A percentile compares a stretch with the other conserved stretches of the same genome.
Evolutionary conservation across 1,284 basidiomycete species (phyloP).

Genomic region (Papiliotrema nemorosa): DNA sequence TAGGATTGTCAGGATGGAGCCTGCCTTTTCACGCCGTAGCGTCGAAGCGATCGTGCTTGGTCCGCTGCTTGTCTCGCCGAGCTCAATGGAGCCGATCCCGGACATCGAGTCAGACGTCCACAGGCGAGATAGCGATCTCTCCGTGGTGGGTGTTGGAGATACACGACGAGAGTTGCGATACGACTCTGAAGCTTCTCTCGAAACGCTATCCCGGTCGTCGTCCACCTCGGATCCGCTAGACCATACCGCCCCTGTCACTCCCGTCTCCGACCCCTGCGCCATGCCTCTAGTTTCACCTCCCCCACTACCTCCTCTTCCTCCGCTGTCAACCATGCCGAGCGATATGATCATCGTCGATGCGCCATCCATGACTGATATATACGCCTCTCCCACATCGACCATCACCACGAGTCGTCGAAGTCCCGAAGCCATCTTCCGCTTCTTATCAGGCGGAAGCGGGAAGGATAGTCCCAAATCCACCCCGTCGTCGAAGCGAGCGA

Average conservation of each 20-base stretch:
- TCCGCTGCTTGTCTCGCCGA: constrained; percentile 2
- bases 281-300: background rate
- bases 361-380: background rate
- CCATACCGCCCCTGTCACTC: background rate
- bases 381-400: background rate
- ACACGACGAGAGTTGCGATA: background rate
- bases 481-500: background rate
- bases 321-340: background rate
- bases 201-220: constrained; percentile 4
- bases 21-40: background rate
- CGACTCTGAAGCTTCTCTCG: constrained; percentile 4
- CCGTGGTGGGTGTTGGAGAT: background rate
- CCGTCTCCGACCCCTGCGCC: background rate
- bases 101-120: background rate
- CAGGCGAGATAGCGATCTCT: background rate
- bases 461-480: background rate
- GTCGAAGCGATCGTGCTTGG: constrained; percentile 10
- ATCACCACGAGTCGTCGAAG: background rate
- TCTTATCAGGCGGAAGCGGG: background rate
- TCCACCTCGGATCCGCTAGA: constrained; percentile 2
- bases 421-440: constrained; percentile 5
- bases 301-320: background rate
- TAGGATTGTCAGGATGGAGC: constrained; percentile 1
- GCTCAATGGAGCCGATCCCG: background rate
- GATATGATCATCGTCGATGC: background rate